Percentiles rank a stretch among this genome's conserved stretches.
Evolutionary conservation across 2,329 filamentous ascomycete species (phyloP).

Genomic region (Colletotrichum abscissum): DNA sequence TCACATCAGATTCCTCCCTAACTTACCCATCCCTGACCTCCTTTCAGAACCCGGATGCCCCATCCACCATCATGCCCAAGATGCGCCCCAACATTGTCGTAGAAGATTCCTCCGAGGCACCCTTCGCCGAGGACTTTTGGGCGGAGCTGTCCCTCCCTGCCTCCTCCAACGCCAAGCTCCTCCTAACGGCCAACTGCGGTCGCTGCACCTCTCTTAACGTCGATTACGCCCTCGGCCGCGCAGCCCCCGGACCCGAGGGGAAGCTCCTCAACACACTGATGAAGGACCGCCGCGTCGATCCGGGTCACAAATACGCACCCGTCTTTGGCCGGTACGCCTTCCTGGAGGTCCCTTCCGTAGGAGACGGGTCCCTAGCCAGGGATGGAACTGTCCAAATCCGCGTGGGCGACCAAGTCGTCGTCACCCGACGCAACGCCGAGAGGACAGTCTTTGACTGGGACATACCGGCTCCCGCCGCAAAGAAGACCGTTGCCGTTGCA

Average conservation of each 20-base stretch:
- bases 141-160: slow-evolving; percentile 62
- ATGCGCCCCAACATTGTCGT: slow-evolving; percentile 81
- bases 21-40: slow-evolving; percentile 67
- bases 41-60: slow-evolving; percentile 56
- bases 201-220: slow-evolving; percentile 78
- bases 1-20: slow-evolving; percentile 79
- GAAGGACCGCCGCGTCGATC: slow-evolving; percentile 76
- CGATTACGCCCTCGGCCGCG: slow-evolving; percentile 73
- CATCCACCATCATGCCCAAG: slow-evolving; percentile 66
- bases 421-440: slow-evolving; percentile 61
- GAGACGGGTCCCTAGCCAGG: not conserved
- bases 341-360: slow-evolving; percentile 44
- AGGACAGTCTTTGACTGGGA: slow-evolving; percentile 67
- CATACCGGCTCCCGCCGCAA: not conserved
- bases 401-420: slow-evolving; percentile 67
- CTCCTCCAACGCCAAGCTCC: slow-evolving; percentile 50
- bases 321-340: slow-evolving; percentile 82
- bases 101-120: slow-evolving; percentile 65
- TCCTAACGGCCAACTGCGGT: slow-evolving; percentile 76
- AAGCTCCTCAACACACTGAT: slow-evolving; percentile 76
- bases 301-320: slow-evolving; percentile 74
- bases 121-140: slow-evolving; percentile 82
- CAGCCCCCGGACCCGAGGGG: slow-evolving; percentile 67
- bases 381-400: slow-evolving; percentile 48
- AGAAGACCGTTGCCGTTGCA: slow-evolving; percentile 16